Base-by-base conservation (phyloP, 1,284 basidiomycete species). In the Cutaneotrichosporon cavernicola region DNA sequence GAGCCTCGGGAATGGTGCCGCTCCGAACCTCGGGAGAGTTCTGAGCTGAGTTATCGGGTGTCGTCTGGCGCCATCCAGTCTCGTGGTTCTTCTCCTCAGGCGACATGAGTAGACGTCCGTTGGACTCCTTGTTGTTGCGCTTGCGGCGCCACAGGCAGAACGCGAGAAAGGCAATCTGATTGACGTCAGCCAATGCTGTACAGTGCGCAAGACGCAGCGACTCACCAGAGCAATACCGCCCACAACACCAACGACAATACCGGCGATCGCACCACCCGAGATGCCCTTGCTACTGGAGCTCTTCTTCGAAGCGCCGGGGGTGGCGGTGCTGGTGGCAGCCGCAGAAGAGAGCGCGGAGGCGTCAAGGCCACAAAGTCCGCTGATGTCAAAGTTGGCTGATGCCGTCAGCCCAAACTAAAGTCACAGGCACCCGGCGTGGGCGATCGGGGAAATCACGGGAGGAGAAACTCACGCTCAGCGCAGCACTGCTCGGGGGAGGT, bases 171-270 rank as follows among this genome's bases (percentile, higher is more conserved):
- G 76, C 68, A 36, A 79, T 61, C 72, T 76, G 65, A 55, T 51
- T 76, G 64, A 55, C 36, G 43, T 61, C 51, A 59, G 43, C 18
- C 43, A 46, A n/a, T 46, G 16, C 1, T 46, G 18, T n/a, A 32
- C 11, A 50, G 26, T 2, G 34, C 5, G 18, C 32, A 6, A 21
- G 6, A 21, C 30, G 14, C 3, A 21, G 31, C n/a, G 31, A 43
- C 57, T 46, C 32, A 56, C 50, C 60, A 76, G 72, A 34, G 78
- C 65, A 4, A 80, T 61, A 21, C 74, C 76, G 18, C 69, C 77
- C 4, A 81, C 56, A 13, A 80, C 72, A 43, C 72, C 69, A 10
- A 78, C 76, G 43, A 79, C 73, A 21, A 78, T 75, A 16, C 79
- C 79, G 5, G 78, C 79, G 31, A 78, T 69, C 18, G 70, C 70